Evolutionary conservation across 1,139 yeast genomes (phyloP).

Genomic region (Geotrichum citri-aurantii): DNA sequence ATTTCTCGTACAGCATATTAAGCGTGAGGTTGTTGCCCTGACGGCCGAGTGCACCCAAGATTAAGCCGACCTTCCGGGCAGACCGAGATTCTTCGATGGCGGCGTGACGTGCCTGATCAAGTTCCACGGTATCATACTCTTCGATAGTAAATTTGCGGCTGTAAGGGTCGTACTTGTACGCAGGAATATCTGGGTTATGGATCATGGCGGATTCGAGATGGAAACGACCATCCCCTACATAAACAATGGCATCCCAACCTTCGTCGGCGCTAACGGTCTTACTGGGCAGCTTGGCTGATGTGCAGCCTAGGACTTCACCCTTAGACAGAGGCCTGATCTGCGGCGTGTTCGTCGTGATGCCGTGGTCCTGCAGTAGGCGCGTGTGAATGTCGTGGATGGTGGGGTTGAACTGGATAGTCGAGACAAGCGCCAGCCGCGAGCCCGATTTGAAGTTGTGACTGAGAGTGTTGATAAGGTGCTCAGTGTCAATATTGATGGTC

Average conservation of each 20-base stretch:
- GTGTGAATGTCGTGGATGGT: slow-evolving; percentile 75
- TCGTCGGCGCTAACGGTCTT: slow-evolving; percentile 38
- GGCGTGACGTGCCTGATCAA: slow-evolving; percentile 64
- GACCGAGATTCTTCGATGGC: slow-evolving; percentile 59
- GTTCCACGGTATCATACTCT: slow-evolving; percentile 76
- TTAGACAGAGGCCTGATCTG: slow-evolving; percentile 89
- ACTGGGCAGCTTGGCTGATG: slow-evolving; percentile 62
- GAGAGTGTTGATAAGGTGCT: slow-evolving; percentile 72
- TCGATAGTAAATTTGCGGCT: slow-evolving; percentile 86
- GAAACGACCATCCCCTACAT: slow-evolving; percentile 94
- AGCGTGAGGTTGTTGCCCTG: slow-evolving; percentile 87
- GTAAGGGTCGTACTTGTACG: slow-evolving; percentile 92
- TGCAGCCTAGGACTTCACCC: slow-evolving; percentile 96
- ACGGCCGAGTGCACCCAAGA: slow-evolving; percentile 93
- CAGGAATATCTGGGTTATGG: slow-evolving; percentile 89
- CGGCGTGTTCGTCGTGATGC: slow-evolving; percentile 59
- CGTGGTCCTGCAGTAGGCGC: slow-evolving; percentile 37
- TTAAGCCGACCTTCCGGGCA: slow-evolving; percentile 72
- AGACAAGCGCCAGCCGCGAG: slow-evolving; percentile 68
- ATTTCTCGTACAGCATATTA: slow-evolving; percentile 51
- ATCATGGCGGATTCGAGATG: slow-evolving; percentile 96
- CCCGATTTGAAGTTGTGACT: slow-evolving; percentile 62
- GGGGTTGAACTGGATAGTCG: slow-evolving; percentile 96
- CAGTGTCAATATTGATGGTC: slow-evolving; percentile 81
- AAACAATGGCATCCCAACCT: slow-evolving; percentile 72